phyloP scores from a whole-genome alignment of 352 stramenopile species.

The Phytopythium chamaehyphon region DNA sequence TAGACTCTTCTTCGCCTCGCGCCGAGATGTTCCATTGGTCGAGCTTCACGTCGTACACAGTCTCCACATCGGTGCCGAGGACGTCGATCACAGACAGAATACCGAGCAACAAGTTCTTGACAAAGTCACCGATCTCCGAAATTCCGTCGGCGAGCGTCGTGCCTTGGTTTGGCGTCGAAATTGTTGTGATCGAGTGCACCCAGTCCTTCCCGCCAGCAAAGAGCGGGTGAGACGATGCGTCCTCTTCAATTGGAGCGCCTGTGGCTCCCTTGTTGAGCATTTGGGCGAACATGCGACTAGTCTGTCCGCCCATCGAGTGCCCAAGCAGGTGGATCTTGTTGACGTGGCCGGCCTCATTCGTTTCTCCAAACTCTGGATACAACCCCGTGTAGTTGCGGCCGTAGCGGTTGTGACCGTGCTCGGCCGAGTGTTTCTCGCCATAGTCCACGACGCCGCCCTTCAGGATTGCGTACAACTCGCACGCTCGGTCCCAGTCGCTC shows the following conservation, averaged over 20 bases:
- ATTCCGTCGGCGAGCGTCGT: conserved; percentile 42
- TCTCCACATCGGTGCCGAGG: conserved; percentile 20
- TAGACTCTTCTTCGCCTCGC: conserved; percentile 22
- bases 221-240: conserved; percentile 22
- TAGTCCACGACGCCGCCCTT: conserved; percentile 49
- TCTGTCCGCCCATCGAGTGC: conserved; percentile 75
- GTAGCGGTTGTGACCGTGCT: conserved; percentile 28
- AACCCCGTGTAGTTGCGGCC: conserved; percentile 43
- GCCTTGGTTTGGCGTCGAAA: conserved; percentile 57
- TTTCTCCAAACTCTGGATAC: conserved; percentile 52
- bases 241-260: conserved; percentile 29
- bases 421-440: conserved; percentile 28
- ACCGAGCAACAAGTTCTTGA: conserved; percentile 28
- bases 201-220: conserved; percentile 51
- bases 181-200: conserved; percentile 61
- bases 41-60: conserved; percentile 46
- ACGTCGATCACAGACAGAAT: conserved; percentile 22
- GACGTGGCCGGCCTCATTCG: conserved; percentile 30
- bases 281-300: conserved; percentile 63
- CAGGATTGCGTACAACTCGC: conserved; percentile 57
- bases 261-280: conserved; percentile 48
- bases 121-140: conserved; percentile 25
- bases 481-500: conserved; percentile 63
- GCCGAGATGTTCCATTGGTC: conserved; percentile 47
- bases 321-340: conserved; percentile 70